Evolutionary conservation across 305 asterid genomes (phyloP), one percentile per base, ranked within the genome.

Genomic region (Fraxinus sp.): DNA sequence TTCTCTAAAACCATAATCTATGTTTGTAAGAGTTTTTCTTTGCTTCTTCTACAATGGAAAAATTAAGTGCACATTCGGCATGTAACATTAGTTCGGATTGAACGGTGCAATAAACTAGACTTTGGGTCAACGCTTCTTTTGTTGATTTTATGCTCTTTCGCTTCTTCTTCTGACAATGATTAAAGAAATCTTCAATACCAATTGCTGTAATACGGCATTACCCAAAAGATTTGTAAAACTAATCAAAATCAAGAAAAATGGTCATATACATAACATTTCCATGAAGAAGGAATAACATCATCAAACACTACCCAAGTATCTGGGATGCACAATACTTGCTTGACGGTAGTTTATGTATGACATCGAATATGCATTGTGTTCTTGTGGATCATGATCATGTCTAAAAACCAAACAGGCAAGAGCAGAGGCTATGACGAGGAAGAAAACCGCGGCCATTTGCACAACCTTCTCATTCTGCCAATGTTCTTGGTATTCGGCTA

Each of bases 1-100:
- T 88, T 94, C 97, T 0, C 97, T 97, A 90, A 88, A 6, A 88
- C 94, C 75, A 84, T 88, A 86, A 91, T 90, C 84, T 90, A 83
- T 87, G 72, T 88, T 82, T 87, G 57, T 36, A 46, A 75, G 20
- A 20, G 14, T 8, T 13, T 75, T 22, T 39, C 20, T 24, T 41
- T 22, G 35, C 78, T 36, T 36, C 13, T 46, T 11, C 32, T 13
- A 36, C 1, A 36, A 18, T n/a, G 8, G n/a, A 76, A 10, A 76
- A 39, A 5, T 76, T 22, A 28, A 4, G 7, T 4, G 33, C 33
- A 41, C 11, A 22, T 74, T 35, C 5, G 20, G 30, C 4, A 39
- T 0, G 62, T 20, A 24, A 3, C 7, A 3, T 64, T 24, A 74
- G n/a, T 8, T 9, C 16, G n/a, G 28, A 35, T 14, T 9, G 18